A percentile compares a stretch with the other conserved stretches of the same genome.
Conservation (phyloP, 345 rosid genomes). For the Salix arbutifolia region DNA sequence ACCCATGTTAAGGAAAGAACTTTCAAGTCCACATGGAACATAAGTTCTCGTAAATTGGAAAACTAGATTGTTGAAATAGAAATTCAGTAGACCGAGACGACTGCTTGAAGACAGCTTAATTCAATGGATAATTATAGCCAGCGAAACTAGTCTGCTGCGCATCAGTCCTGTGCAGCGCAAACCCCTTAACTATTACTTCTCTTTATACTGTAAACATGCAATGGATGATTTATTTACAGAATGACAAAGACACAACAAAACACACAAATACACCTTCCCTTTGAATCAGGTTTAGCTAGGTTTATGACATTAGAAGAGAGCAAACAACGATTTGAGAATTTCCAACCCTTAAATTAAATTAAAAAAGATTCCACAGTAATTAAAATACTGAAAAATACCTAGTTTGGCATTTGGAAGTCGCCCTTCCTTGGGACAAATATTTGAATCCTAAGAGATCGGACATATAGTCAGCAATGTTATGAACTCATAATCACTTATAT, state of each 20-base stretch:
- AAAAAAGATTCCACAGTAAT: background rate
- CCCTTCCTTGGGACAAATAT: conserved; percentile 64
- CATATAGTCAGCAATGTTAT: conserved; percentile 10
- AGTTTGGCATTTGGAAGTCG: conserved; percentile 84
- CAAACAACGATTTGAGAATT: background rate
- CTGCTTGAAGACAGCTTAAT: background rate
- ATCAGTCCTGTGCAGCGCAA: background rate
- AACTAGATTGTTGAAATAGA: background rate
- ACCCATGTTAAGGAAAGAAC: background rate
- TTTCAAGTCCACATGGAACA: background rate
- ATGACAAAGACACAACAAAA: background rate
- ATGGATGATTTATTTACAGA: background rate
- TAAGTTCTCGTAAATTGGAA: background rate
- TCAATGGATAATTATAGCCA: background rate
- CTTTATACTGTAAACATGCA: background rate
- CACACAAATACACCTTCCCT: background rate
- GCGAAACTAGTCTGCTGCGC: background rate
- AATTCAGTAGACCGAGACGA: background rate
- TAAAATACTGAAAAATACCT: conserved; percentile 39
- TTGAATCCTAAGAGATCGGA: conserved; percentile 57
- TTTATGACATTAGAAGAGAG: background rate
- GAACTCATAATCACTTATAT: conserved; percentile 8
- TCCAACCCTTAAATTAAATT: background rate
- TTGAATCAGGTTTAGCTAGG: background rate
- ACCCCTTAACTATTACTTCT: background rate